Base-by-base conservation (phyloP, 768 basidiomycete species). In the Amanita pallidorosea region DNA sequence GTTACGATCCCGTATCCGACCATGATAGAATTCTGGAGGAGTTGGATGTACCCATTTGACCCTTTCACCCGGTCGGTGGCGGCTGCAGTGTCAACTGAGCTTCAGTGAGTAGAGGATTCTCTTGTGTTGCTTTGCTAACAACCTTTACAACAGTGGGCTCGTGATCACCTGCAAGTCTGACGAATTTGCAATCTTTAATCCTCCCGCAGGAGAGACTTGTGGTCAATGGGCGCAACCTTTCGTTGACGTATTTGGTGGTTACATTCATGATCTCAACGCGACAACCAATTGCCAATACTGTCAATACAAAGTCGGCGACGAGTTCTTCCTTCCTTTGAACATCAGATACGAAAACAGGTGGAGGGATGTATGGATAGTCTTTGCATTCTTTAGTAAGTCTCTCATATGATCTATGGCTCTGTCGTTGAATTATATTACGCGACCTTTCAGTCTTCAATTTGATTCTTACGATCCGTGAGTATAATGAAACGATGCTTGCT, bases 131-230 rank as follows among this genome's bases (percentile, higher is more conserved):
- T n/a, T 42, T 34, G 45, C 61, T 54, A 53, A 64, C 44, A 22
- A 18, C 35, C 36, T 46, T 37, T 47, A 11, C 53, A 27, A 2
- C 1, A 81, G 80, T 58, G 87, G 81, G 8, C 70, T 90, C 17
- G 56, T 59, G 0, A 83, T 92, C 53, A 61, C 52, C 17, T 88
- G 90, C 69, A 73, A 77, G 18, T 57, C 68, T 0, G 77, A 79
- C 53, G 92, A 95, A 60, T 88, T 85, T 59, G 70, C 75, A 11
- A 56, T 73, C 5, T 89, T 94, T 70, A 65, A 75, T 50, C 86
- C 91, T 1, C 89, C 91, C 0, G 54, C 70, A 2, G 83, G 82
- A 2, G 79, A 90, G 61, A 88, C 83, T 0, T 95, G 92, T 59
- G 56, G 56, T 8, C 56, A 71, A 1, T 95, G 87, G 85, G 84